Base-by-base conservation (phyloP, 2,329 filamentous ascomycete genomes). In the Ophiosphaerella narmari region DNA sequence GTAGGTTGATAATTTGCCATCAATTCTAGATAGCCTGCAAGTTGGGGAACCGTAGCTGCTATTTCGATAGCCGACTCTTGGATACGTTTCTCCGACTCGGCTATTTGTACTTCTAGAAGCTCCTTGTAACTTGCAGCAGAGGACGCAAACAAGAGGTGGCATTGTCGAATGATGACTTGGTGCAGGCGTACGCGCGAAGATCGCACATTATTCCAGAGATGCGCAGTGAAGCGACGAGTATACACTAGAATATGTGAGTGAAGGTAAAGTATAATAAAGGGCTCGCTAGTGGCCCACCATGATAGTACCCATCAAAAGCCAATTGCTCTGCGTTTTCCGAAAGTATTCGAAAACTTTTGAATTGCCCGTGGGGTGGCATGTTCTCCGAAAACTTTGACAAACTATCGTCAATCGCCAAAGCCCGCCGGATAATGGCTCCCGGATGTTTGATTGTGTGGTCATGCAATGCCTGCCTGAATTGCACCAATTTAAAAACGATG, bases 171-270 rank as follows among this genome's bases (percentile, higher is more conserved):
- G 4, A 67, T 50, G 5, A 62, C 43, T n/a, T 60, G 55, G 31
- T 66, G 63, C 6, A 67, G 48, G 16, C 64, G 59, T 6, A 68
- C 44, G 37, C 62, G 60, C n/a, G 49, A 55, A 5, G 55, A 55
- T 11, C 63, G 60, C 8, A 62, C 42, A 16, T 60, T 65, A 40
- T 68, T 68, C 65, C 62, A 67, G 2, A 66, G 35, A 44, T 63
- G 60, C 12, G 63, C 62, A 1, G 59, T 55, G 12, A 63, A 59
- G 4, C 52, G 57, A 36, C 53, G 53, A 7, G 57, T 52, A 29
- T 46, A 46, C 2, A 46, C 43, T 46, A 33, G 4, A 65, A 63
- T 11, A 59, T 57, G 60, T 31, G 3, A 7, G 7, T 14, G 26
- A 24, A 9, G 4, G 6, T n/a, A 13, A 14, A 24, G 14, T 4